phyloP scores from a whole-genome alignment of 2,329 filamentous ascomycete genomes.

The Aschersonia sp. region DNA sequence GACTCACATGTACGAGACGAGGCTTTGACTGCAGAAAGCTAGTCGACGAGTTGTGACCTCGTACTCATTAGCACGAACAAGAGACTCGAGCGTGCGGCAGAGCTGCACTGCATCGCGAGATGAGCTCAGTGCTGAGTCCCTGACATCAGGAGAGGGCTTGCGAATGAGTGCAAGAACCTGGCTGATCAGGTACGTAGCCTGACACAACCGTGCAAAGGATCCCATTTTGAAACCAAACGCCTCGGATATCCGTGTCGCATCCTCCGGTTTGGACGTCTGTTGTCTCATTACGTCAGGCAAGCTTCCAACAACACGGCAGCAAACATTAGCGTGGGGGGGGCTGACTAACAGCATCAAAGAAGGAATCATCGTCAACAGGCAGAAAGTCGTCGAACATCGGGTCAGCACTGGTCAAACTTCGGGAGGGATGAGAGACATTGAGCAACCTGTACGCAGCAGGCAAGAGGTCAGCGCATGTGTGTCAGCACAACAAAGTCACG shows the following conservation, averaged over 20 bases:
- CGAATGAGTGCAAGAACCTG: not conserved
- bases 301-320: not conserved
- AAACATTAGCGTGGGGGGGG: not conserved
- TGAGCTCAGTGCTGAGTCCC: not conserved
- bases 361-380: constrained; percentile 2
- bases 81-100: constrained; percentile 1
- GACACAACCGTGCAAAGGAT: constrained; percentile 1
- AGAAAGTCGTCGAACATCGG: constrained; percentile 3
- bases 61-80: constrained; percentile 1
- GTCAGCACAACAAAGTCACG: not conserved
- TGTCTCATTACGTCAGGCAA: not conserved
- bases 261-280: constrained; percentile 1
- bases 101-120: not conserved
- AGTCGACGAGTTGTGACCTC: constrained; percentile 2
- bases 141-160: not conserved
- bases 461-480: not conserved
- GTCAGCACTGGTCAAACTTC: constrained; percentile 1
- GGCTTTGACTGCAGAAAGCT: constrained; percentile 1
- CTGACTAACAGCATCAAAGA: constrained; percentile 1
- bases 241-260: constrained; percentile 1
- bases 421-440: not conserved
- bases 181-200: constrained; percentile 3
- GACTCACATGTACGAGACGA: constrained; percentile 1
- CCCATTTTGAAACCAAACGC: constrained; percentile 1
- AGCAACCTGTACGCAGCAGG: not conserved